Percentiles rank a stretch among this genome's conserved stretches.
phyloP scores from a whole-genome alignment of 495 filamentous ascomycete genomes.

The Penicillium waksmanii region DNA sequence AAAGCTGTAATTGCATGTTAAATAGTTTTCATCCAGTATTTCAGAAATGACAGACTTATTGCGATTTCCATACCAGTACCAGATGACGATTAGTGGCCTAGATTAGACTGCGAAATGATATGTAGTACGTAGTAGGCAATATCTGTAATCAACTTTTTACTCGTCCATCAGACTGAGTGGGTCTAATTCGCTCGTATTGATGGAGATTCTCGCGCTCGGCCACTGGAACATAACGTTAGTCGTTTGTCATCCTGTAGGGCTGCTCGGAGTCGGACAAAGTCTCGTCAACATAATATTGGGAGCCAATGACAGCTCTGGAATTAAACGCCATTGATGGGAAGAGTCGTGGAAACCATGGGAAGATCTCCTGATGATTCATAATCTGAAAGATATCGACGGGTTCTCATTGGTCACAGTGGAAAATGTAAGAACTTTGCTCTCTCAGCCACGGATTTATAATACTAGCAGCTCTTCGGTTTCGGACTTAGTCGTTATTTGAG shows the following conservation, averaged over 20 bases:
- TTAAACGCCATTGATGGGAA: neutral
- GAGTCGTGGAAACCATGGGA: neutral
- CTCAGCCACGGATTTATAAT: slow-evolving; percentile 4
- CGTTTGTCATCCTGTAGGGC: slow-evolving; percentile 3
- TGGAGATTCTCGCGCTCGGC: neutral
- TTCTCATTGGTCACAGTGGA: slow-evolving; percentile 2
- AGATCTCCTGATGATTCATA: neutral
- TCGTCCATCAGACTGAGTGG: neutral
- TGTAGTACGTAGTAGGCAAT: too few species aligned
- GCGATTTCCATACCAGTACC: too few species aligned
- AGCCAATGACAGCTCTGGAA: neutral
- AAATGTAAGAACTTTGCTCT: neutral
- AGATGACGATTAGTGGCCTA: too few species aligned
- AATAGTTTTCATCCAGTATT: too few species aligned
- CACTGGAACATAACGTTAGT: neutral
- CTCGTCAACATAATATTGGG: neutral
- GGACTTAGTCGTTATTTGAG: neutral
- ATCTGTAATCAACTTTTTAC: neutral
- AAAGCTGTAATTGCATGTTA: too few species aligned
- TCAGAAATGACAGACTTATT: too few species aligned
- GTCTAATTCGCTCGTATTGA: neutral
- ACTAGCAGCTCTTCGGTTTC: neutral
- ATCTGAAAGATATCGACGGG: neutral
- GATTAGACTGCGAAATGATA: too few species aligned
- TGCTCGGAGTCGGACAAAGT: slow-evolving; percentile 1